A percentile compares a stretch with the other conserved stretches of the same genome.
These are phyloP conservation scores for Verticillium alfalfae DNA, from an alignment of 2,329 filamentous ascomycete species.

Conservation along the genomic window DNA sequence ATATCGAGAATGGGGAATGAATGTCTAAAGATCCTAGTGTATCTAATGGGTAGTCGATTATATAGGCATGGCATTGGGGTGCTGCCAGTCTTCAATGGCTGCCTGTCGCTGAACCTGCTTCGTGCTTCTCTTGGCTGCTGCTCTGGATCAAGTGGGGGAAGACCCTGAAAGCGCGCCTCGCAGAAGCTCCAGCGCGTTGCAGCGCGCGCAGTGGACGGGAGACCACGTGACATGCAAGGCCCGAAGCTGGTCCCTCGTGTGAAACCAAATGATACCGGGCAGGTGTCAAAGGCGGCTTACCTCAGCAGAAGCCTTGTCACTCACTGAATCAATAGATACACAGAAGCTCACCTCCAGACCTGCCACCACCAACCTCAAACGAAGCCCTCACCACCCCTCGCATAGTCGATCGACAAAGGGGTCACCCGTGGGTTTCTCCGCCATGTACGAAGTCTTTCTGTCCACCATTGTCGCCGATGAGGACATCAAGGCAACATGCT, in stretches of 20 bases:
- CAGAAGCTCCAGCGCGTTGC: neutral
- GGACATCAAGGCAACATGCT: conserved; percentile 42
- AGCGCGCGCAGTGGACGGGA: neutral
- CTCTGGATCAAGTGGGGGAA: neutral
- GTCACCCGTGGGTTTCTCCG: neutral
- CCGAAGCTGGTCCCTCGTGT: too few relatives aligned
- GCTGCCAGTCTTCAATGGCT: neutral
- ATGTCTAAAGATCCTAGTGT: neutral
- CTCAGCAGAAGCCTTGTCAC: neutral
- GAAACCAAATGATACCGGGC: too few relatives aligned
- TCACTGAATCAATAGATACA: too few relatives aligned
- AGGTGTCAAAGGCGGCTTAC: neutral
- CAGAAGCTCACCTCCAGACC: neutral
- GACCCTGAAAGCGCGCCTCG: neutral
- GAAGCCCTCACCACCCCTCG: neutral
- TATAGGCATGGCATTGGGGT: neutral
- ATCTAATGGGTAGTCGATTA: neutral
- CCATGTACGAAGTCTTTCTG: conserved; percentile 57
- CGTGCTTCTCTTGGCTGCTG: neutral
- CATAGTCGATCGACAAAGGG: neutral
- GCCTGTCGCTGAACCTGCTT: neutral
- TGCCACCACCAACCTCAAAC: neutral
- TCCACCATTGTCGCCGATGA: conserved; percentile 45
- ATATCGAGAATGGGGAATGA: neutral
- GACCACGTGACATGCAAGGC: neutral